Conservation (phyloP, 2,329 filamentous ascomycete genomes). For the Botrytis pseudocinerea region DNA sequence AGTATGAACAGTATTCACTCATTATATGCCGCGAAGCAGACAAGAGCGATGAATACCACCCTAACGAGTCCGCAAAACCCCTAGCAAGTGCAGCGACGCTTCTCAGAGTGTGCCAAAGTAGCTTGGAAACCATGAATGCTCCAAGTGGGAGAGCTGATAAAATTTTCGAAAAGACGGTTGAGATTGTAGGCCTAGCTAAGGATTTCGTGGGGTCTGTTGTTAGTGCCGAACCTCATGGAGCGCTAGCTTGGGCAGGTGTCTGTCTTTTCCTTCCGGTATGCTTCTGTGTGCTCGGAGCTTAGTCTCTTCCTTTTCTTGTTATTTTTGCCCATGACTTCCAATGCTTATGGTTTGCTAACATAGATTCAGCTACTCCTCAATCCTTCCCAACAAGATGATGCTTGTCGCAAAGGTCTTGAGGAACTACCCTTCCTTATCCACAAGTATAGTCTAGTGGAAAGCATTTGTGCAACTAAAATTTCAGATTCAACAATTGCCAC, state of each 20-base stretch:
- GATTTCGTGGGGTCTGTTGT: background rate
- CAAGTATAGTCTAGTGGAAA: constrained; percentile 1
- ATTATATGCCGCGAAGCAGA: background rate
- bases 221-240: constrained; percentile 4
- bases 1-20: background rate
- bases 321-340: background rate
- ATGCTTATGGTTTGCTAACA: background rate
- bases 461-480: background rate
- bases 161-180: background rate
- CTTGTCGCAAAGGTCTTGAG: constrained; percentile 4
- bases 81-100: background rate
- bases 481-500: background rate
- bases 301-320: background rate
- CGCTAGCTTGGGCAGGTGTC: constrained; percentile 11
- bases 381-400: background rate
- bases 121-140: background rate
- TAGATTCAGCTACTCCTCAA: background rate
- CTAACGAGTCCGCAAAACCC: background rate
- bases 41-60: background rate
- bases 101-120: background rate
- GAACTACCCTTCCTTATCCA: background rate
- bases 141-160: background rate
- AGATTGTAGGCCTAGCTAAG: background rate
- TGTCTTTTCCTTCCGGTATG: constrained; percentile 8
- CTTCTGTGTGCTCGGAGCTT: background rate